A percentile compares a stretch with the other conserved stretches of the same genome.
Conservation (phyloP, 202 grass and related monocot species). For the Setaria viridis region DNA sequence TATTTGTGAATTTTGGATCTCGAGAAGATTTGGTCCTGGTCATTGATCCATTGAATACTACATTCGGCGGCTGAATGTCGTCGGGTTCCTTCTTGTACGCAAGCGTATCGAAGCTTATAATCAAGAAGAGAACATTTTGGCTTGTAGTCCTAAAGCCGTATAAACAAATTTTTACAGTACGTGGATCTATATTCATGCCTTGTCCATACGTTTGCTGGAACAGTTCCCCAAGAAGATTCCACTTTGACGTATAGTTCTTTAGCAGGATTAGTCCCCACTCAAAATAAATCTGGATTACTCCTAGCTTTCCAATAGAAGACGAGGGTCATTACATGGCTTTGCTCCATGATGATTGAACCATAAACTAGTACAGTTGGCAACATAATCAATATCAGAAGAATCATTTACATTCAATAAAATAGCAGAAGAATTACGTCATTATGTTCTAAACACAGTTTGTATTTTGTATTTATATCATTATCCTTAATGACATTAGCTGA, state of each 20-base stretch:
- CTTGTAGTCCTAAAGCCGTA: not conserved
- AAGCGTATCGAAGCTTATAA: not conserved
- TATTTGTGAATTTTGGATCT: not conserved
- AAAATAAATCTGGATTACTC: not conserved
- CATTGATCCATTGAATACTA: not conserved
- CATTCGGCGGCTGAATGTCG: constrained; percentile 22
- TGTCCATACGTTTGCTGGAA: constrained; percentile 8
- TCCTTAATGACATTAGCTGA: not conserved
- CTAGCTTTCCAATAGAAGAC: not conserved
- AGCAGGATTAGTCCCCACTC: not conserved
- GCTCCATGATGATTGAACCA: not conserved
- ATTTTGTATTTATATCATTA: constrained; percentile 1
- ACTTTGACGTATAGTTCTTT: not conserved
- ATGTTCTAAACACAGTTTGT: not conserved
- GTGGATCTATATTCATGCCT: not conserved
- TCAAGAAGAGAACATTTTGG: not conserved
- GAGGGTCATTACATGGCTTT: not conserved
- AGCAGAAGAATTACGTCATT: not conserved
- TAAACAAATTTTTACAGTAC: not conserved
- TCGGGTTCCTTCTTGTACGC: constrained; percentile 23
- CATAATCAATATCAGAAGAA: not conserved
- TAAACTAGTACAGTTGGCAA: not conserved
- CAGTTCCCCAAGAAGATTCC: not conserved
- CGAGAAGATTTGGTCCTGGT: not conserved
- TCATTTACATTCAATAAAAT: no score